Evolutionary conservation across 305 asterid species (phyloP), one percentile per base, ranked within the genome.

Genomic region (Vinca major): DNA sequence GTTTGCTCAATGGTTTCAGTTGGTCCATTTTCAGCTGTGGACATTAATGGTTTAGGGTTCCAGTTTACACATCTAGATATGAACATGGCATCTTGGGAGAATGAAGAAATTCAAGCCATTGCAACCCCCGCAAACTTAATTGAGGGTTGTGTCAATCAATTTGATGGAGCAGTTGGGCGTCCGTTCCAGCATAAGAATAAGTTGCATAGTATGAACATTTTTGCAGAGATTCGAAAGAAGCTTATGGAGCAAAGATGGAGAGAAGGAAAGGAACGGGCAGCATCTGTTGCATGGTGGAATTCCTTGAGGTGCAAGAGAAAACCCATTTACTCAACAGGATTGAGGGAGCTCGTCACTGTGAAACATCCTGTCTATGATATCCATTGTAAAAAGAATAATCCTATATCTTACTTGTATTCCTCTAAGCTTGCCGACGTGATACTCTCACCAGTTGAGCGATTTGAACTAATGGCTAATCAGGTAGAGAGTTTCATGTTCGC

Each of bases 401-500:
- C 97, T 61, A 54, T 79, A 60, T 85, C 92, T 71, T 85, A 75
- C 79, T 68, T 66, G 58, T 80, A 73, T 80, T 91, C 97, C 71
- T 81, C 96, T 76, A 86, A 81, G 87, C 89, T 89, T 71, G 87
- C 96, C 45, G 90, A 86, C 41, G 71, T 88, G 69, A 85, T 94
- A 65, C 83, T 86, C 64, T 86, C 98, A n/a, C 98, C 99, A 1
- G 89, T 86, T 80, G 96, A 88, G 75, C 85, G 99, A 79, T 88
- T 94, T 75, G 75, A 72, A 55, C 84, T 80, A 83, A 87, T 87
- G 85, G 86, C 80, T 44, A 86, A 79, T 82, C 88, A 80, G 82
- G 93, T 94, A 44, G 99, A 88, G 78, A 86, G 93, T 81, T 94
- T 88, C 85, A 84, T 94, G 99, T 94, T 94, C 80, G 98, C 96